Percentiles rank a stretch among this genome's conserved stretches.
These are phyloP conservation scores for Exsudoporus frostii DNA, from an alignment of 768 basidiomycete species.

Conservation along the genomic window DNA sequence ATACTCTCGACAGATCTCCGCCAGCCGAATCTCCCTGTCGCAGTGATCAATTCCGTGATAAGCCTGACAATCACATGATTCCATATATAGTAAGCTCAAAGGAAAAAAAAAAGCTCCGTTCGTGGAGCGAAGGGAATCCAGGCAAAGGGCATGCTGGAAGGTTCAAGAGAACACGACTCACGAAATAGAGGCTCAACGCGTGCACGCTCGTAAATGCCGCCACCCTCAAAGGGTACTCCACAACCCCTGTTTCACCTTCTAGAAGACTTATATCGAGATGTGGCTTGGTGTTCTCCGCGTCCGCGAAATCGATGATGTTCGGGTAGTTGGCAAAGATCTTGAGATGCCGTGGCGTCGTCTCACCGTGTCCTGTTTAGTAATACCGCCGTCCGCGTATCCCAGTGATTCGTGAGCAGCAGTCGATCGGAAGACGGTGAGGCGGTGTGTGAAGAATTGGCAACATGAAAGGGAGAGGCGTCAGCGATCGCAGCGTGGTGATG, in stretches of 20 bases:
- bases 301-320: constrained; percentile 73
- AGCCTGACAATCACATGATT: constrained; percentile 2
- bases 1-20: constrained; percentile 62
- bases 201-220: constrained; percentile 76
- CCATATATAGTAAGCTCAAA: constrained; percentile 25
- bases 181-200: constrained; percentile 75
- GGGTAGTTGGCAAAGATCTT: constrained; percentile 72
- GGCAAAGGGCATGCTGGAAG: constrained; percentile 18
- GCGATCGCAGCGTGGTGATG: constrained; percentile 8
- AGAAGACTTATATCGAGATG: constrained; percentile 68
- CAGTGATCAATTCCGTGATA: constrained; percentile 11
- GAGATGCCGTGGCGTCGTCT: constrained; percentile 69
- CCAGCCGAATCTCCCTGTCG: constrained; percentile 64
- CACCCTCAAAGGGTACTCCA: constrained; percentile 75
- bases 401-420: constrained; percentile 4
- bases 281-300: constrained; percentile 65
- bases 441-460: constrained; percentile 2
- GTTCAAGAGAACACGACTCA: constrained; percentile 39
- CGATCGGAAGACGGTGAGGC: constrained; percentile 1
- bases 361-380: constrained; percentile 62
- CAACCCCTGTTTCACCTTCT: constrained; percentile 64
- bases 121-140: constrained; percentile 1
- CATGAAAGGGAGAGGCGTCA: constrained; percentile 7
- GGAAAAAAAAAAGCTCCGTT: not conserved
- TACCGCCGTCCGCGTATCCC: constrained; percentile 2